Conservation (phyloP, 148 eudicot species). For the Heliamphora exappendiculata region DNA sequence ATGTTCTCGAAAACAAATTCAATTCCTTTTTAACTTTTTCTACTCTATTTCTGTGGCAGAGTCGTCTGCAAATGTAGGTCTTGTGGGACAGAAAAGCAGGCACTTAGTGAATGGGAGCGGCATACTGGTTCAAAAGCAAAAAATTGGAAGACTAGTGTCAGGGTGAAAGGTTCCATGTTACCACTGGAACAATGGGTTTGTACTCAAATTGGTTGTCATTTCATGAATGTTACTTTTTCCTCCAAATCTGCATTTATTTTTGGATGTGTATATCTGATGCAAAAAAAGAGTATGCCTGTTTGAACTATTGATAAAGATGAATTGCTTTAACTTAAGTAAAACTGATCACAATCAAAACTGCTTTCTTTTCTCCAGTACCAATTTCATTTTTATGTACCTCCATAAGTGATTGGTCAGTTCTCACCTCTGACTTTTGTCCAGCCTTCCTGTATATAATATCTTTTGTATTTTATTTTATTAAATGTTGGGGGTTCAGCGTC, state of each 20-base stretch:
- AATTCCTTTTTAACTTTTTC: background rate
- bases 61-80: slow-evolving; percentile 71
- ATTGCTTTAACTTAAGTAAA: background rate
- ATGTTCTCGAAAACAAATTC: background rate
- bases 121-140: slow-evolving; percentile 70
- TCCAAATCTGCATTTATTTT: background rate
- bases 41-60: slow-evolving; percentile 25
- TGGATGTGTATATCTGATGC: too few species aligned
- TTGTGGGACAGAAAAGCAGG: slow-evolving; percentile 60
- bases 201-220: slow-evolving; percentile 17
- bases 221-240: slow-evolving; percentile 3
- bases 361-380: background rate
- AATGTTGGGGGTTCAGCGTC: background rate
- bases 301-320: background rate
- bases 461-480: background rate
- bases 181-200: slow-evolving; percentile 81
- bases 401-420: background rate
- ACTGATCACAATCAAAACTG: background rate
- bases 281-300: background rate
- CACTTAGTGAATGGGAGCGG: slow-evolving; percentile 78
- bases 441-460: background rate
- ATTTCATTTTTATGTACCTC: background rate
- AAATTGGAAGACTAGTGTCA: slow-evolving; percentile 71
- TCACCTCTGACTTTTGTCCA: background rate
- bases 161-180: slow-evolving; percentile 61